Evolutionary conservation across 208 protist species (phyloP).

Genomic region (Acanthamoeba culbertsoni): DNA sequence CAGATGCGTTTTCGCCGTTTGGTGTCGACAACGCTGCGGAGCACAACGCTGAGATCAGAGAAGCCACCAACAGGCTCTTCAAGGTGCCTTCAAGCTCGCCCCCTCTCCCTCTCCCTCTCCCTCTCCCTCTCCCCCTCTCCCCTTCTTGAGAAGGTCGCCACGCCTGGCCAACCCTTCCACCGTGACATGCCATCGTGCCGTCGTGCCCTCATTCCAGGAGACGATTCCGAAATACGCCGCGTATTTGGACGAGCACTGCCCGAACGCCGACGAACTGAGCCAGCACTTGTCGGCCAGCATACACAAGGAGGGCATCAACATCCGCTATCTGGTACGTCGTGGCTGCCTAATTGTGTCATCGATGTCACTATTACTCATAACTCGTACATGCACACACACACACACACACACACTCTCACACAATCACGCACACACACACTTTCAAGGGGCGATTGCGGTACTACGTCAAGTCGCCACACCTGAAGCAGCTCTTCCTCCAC

Average conservation of each 20-base stretch:
- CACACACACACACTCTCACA: no score
- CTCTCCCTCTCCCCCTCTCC: no score
- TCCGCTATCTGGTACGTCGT: constrained; percentile 14
- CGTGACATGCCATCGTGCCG: no score
- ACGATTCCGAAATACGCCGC: constrained; percentile 7
- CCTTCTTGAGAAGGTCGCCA: no score
- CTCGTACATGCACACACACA: no score
- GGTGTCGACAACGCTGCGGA: background rate
- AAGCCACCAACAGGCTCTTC: constrained; percentile 4
- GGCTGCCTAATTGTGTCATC: no score
- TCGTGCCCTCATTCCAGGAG: background rate
- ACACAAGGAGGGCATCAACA: constrained; percentile 47
- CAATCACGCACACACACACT: no score
- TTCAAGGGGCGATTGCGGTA: background rate
- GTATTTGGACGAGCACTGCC: background rate
- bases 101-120: background rate
- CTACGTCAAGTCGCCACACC: background rate
- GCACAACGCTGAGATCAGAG: constrained; percentile 11
- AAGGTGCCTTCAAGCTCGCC: background rate
- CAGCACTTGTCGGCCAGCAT: background rate
- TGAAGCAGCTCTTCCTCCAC: constrained; percentile 14
- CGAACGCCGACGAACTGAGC: background rate
- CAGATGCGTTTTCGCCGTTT: constrained; percentile 29
- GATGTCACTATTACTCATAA: no score
- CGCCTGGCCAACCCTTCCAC: no score